Evolutionary conservation across 1,284 basidiomycete species (phyloP), one percentile per base, ranked within the genome.

Genomic region (Mixia osmundae): DNA sequence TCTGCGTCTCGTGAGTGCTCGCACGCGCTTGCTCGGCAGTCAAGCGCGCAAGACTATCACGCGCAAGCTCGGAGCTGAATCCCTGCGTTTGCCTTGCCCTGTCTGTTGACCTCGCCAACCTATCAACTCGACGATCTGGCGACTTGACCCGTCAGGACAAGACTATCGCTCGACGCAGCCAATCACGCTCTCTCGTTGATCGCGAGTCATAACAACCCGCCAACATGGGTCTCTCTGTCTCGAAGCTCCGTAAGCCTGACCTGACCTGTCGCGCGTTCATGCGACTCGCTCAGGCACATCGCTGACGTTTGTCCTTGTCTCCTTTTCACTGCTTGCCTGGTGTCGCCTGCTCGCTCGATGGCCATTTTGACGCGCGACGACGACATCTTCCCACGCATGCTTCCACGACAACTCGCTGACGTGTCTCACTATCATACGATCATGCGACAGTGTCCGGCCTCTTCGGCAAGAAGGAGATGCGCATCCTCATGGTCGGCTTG

Each of bases 401-500:
- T n/a, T 33, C 18, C 8, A 12, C 15, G 11, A 5, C 22, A 5
- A 6, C 28, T 5, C 23, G 26, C 19, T 16, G 29, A n/a, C n/a
- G n/a, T n/a, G 20, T 5, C 21, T 29, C 26, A 19, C 15, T 19
- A 10, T 11, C 22, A 20, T 2, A 20, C 19, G 18, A 10, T 9
- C 36, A 7, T 15, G 4, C 6, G 14, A 29, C 40, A 49, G 47
- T 51, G 25, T 43, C 43, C 14, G 46, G 44, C 43, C 44, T 99
- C 58, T 87, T 97, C 54, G 89, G 89, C 63, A 95, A 94, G 71
- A 91, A 78, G 37, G 36, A 30, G 29, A 31, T 37, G 36, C 28
- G 27, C 49, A 68, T 67, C 50, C 61, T 67, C 45, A 67, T 67
- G 85, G 64, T 94, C 51, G 85, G 85, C 40, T 67, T 94, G 46